Evolutionary conservation across 257 asterid species (phyloP).

Genomic region (Gentiana macrophylla): DNA sequence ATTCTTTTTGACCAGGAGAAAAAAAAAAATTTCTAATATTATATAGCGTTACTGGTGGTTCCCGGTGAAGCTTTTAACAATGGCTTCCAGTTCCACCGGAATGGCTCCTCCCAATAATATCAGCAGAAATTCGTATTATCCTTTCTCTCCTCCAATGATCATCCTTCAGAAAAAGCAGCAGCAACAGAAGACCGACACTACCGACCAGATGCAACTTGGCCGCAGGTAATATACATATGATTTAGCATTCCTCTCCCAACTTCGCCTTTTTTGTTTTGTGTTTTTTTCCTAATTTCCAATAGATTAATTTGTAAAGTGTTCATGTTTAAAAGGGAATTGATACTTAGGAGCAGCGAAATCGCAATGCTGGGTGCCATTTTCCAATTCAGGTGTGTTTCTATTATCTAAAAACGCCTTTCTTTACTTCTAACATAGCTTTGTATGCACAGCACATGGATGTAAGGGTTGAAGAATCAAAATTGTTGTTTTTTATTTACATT

Average conservation of each 20-base stretch:
- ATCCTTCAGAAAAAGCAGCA: slow-evolving; percentile 1
- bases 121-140: not conserved
- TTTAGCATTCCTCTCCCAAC: not conserved
- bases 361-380: slow-evolving; percentile 78
- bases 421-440: too few species aligned
- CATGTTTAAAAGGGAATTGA: slow-evolving; percentile 42
- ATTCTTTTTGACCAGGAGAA: too few species aligned
- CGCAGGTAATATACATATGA: slow-evolving; percentile 15
- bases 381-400: slow-evolving; percentile 46
- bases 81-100: slow-evolving; percentile 10
- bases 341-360: slow-evolving; percentile 69
- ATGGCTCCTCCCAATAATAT: slow-evolving; percentile 10
- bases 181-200: slow-evolving; percentile 4
- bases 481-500: not conserved
- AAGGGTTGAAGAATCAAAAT: not conserved
- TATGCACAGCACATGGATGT: too few species aligned
- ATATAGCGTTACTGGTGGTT: too few species aligned
- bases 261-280: not conserved
- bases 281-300: not conserved
- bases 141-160: slow-evolving; percentile 4
- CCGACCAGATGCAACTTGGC: slow-evolving; percentile 13
- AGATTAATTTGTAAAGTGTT: not conserved
- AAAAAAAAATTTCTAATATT: not conserved
- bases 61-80: not conserved
- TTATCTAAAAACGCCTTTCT: too few species aligned